A percentile compares a stretch with the other conserved stretches of the same genome.
These are phyloP conservation scores for Acacia pycnantha DNA, from an alignment of 331 rosid genomes.

Conservation along the genomic window DNA sequence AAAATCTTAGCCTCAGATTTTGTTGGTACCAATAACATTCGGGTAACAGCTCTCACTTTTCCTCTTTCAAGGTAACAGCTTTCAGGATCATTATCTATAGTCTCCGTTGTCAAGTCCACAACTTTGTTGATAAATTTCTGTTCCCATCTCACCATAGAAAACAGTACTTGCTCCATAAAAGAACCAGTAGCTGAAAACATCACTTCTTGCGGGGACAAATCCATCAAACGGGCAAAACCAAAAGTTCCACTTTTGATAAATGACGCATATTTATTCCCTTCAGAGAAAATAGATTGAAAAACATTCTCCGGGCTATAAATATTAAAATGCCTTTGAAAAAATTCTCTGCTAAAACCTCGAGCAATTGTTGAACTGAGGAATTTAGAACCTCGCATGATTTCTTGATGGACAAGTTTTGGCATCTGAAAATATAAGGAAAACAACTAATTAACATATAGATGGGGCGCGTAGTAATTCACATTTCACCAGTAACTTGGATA, in stretches of 20 bases:
- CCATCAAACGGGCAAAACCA: slow-evolving; percentile 86
- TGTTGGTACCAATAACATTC: slow-evolving; percentile 83
- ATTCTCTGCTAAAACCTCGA: slow-evolving; percentile 59
- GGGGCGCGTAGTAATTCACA: too few species aligned
- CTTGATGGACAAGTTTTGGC: slow-evolving; percentile 79
- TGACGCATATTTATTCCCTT: slow-evolving; percentile 37
- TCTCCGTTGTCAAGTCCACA: slow-evolving; percentile 53
- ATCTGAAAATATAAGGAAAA: slow-evolving; percentile 42
- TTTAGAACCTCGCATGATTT: slow-evolving; percentile 56
- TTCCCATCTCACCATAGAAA: slow-evolving; percentile 75
- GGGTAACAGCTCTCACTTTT: slow-evolving; percentile 71
- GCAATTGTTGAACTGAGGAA: slow-evolving; percentile 51
- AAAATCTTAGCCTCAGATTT: slow-evolving; percentile 54
- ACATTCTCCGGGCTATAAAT: slow-evolving; percentile 75
- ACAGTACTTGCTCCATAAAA: slow-evolving; percentile 73
- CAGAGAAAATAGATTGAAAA: slow-evolving; percentile 58
- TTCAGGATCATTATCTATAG: slow-evolving; percentile 57
- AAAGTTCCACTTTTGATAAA: slow-evolving; percentile 60
- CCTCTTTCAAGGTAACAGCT: slow-evolving; percentile 53
- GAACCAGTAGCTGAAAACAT: slow-evolving; percentile 74
- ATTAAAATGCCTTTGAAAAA: slow-evolving; percentile 56
- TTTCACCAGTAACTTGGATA: too few species aligned
- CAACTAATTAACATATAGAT: too few species aligned
- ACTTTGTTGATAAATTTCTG: slow-evolving; percentile 55
- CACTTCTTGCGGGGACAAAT: slow-evolving; percentile 82